Conservation (phyloP, 2,329 filamentous ascomycete genomes). For the Pseudofabraea citricarpa region DNA sequence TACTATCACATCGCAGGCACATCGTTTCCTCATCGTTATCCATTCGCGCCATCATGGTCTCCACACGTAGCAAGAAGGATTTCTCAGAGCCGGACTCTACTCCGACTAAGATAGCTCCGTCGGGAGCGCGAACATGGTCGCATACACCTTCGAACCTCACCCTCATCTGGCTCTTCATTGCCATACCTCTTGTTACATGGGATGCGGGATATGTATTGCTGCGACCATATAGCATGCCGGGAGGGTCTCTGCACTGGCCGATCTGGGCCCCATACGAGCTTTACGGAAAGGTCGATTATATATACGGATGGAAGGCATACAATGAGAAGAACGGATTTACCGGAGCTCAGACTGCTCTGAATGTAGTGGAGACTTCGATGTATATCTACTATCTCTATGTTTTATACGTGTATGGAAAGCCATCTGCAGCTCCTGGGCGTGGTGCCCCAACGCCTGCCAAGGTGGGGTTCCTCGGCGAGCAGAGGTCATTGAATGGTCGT, state of each 20-base stretch:
- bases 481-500: slow-evolving; percentile 45
- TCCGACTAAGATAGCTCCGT: slow-evolving; percentile 14
- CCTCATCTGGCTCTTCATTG: slow-evolving; percentile 56
- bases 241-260: slow-evolving; percentile 54
- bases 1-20: neutral
- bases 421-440: slow-evolving; percentile 22
- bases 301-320: slow-evolving; percentile 62
- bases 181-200: slow-evolving; percentile 64
- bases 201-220: slow-evolving; percentile 60
- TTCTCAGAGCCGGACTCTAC: slow-evolving; percentile 34
- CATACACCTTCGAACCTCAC: slow-evolving; percentile 56
- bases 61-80: slow-evolving; percentile 47
- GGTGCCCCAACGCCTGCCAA: slow-evolving; percentile 25
- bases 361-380: slow-evolving; percentile 52
- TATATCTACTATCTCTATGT: slow-evolving; percentile 57
- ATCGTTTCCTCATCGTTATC: neutral
- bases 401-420: slow-evolving; percentile 37
- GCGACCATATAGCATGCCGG: slow-evolving; percentile 64
- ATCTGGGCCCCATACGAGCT: slow-evolving; percentile 63
- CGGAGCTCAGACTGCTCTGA: slow-evolving; percentile 55
- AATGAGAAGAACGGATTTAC: slow-evolving; percentile 59
- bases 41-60: slow-evolving; percentile 40
- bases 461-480: slow-evolving; percentile 39
- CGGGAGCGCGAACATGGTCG: slow-evolving; percentile 38
- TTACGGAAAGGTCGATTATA: slow-evolving; percentile 60